Base-by-base conservation (phyloP, 2,329 filamentous ascomycete genomes). In the Endothia cerciana region DNA sequence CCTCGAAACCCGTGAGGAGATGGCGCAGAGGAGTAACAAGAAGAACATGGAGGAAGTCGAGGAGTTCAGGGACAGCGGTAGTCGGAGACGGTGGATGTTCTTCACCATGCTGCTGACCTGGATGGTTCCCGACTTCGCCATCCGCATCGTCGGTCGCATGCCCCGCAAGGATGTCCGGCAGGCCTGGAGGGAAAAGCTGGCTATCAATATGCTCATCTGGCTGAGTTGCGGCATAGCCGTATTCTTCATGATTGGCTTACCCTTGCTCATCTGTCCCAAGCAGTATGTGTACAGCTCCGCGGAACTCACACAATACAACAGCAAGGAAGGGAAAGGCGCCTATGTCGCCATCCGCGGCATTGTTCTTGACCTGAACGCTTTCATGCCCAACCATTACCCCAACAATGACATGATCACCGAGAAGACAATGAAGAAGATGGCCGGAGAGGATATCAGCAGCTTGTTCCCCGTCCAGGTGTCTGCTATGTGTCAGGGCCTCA, bases 131-230 rank as follows among this genome's bases (percentile, higher is more conserved):
- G 94, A 97, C 75, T 91, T 97, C 72, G 73, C 90, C 53, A 91
- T 98, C 75, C 87, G 88, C 63, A 83, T 83, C 72, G 68, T 97
- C 49, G 94, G 94, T 28, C 86, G 91, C 61, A 97, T 97, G 90
- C 86, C 91, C 67, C 91, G 95, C 68, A 96, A 96, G 75, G 95
- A 99, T 76, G 88, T 99, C 10, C 91, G 94, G 30, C 85, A 91
- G 76, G 95, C 95, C 0, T 99, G 95, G 95, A 87, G 95, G 74
- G 95, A 99, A 77, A 99, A 99, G 83, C 77, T 99, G 66, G 94
- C 95, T 63, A 99, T 99, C 84, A 99, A 99, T 82, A 84, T 99
- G 77, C 85, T 98, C 74, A 99, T 99, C 75, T 99, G 96, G 95
- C 81, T 94, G 65, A 87, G 85, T 75, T 98, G 94, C 79, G 81